Evolutionary conservation across 371 early-diverging fungal genomes (phyloP), one percentile per base, ranked within the genome.

Genomic region (Rhizopus arrhizus): DNA sequence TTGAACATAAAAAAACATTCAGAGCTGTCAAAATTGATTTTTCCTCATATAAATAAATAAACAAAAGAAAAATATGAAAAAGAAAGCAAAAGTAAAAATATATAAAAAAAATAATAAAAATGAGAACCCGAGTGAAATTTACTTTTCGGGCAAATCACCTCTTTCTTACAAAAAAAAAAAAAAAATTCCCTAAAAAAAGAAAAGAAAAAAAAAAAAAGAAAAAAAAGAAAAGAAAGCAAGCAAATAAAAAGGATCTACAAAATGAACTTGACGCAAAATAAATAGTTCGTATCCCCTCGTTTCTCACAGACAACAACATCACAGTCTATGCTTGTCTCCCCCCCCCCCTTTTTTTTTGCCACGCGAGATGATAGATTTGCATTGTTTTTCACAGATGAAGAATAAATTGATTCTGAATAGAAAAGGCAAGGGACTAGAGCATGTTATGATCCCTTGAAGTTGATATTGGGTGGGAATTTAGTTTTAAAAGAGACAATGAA

Each of bases 111-210:
- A 56, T 33, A 56, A 16, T 34, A 34, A 56, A 32, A 56, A 43
- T 43, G 8, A 43, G n/a, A 56, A 60, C 66, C 66, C 58, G 66
- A 65, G 61, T 50, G 51, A 57, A 55, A 61, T 65, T 65, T 56
- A 65, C 61, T 60, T 60, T 56, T 60, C 57, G 28, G 60, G 66
- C 31, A 65, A 60, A 51, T 42, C 33, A 32, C 13, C 52, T 56
- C 40, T 56, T 46, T 49, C 35, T 46, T 49, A 22, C 22, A 22
- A 22, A 22, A 0, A 22, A 22, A 22, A 22, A 22, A 22, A 22
- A 22, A 22, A 1, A 22, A 22, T 22, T 22, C 22, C 22, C 22
- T 22, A 1, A 22, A 22, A 22, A 22, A 22, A 22, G 2, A 22
- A 22, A 22, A 22, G 2, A 22, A 22, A 22, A 22, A 22, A 22